Evolutionary conservation across 805 yeast species (phyloP), one percentile per base, ranked within the genome.

Genomic region (Candida boidinii): DNA sequence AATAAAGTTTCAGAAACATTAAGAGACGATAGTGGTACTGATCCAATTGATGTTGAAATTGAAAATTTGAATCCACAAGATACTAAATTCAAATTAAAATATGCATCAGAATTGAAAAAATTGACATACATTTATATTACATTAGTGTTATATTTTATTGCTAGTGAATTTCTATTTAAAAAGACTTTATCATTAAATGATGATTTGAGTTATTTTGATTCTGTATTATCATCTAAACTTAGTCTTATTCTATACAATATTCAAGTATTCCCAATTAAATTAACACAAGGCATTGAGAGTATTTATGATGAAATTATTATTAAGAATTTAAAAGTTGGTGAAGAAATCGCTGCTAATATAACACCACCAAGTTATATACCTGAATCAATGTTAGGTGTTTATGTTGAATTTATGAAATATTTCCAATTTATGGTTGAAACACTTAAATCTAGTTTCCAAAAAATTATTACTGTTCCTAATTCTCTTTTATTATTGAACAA

Each of bases 201-300:
- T 26, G 70, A 67, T 39, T 41, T 70, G n/a, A 51, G 52, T 21
- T 74, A 72, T 44, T 73, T 68, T 61, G 70, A 70, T 18, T 31
- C 50, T 2, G 46, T 63, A 0, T 42, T 58, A 3, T 43, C 56
- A 10, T 60, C 66, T 4, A 48, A 47, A 2, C 40, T 47, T 14
- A 54, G 60, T 19, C 37, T 55, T 13, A 30, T 48, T 3, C 14
- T 66, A 1, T 68, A 68, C 37, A 42, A 65, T 1, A 15, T 68
- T 7, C 78, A 68, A 44, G 56, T 54, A 0, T 39, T 57, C 7
- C 69, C 68, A 6, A 14, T 26, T 3, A 51, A 55, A n/a, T 7
- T 44, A 0, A 30, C 24, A 14, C 17, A 32, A 2, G 30, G 54
- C 7, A n/a, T 40, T 2, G 23, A 36, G 4, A 36, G 36, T 4